Percentiles rank a stretch among this genome's conserved stretches.
Evolutionary conservation across 2,329 filamentous ascomycete genomes (phyloP).

Genomic region (Falciphora oryzae): DNA sequence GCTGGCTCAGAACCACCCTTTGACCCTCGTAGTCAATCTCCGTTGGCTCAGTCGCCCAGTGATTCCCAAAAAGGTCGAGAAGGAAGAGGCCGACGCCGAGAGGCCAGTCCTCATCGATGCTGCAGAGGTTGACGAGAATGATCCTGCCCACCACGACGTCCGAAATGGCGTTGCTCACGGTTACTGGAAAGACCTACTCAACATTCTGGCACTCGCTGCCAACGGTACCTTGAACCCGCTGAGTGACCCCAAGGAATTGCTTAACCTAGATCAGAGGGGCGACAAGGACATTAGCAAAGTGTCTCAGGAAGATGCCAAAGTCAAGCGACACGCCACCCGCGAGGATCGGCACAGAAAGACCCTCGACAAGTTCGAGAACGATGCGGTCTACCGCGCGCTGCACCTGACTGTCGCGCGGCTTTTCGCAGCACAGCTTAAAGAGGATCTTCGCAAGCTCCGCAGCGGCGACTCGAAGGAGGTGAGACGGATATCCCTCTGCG

Average conservation of each 20-base stretch:
- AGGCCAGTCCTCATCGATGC: constrained; percentile 30
- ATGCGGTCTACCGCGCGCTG: constrained; percentile 43
- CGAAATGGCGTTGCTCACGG: constrained; percentile 47
- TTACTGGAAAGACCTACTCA: constrained; percentile 58
- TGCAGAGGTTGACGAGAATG: constrained; percentile 29
- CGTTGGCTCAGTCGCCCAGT: constrained; percentile 49
- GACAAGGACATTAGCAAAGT: constrained; percentile 14
- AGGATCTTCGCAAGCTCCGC: constrained; percentile 37
- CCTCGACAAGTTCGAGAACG: constrained; percentile 30
- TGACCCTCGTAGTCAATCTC: constrained; percentile 47
- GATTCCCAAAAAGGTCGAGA: constrained; percentile 46
- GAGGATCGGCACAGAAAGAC: constrained; percentile 34
- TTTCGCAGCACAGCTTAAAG: constrained; percentile 48
- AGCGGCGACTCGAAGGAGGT: constrained; percentile 31
- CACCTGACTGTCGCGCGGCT: constrained; percentile 48
- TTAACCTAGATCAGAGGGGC: constrained; percentile 31
- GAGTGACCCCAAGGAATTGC: constrained; percentile 31
- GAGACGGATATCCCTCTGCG: constrained; percentile 46
- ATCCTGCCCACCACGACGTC: constrained; percentile 33
- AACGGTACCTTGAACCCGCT: constrained; percentile 39
- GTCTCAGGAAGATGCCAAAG: constrained; percentile 19
- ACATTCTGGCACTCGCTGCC: constrained; percentile 46
- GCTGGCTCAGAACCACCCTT: constrained; percentile 48
- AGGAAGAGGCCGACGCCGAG: constrained; percentile 25
- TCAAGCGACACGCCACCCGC: constrained; percentile 26